These are phyloP conservation scores for Acer yangbiense DNA, from an alignment of 345 rosid species.

Conservation along the genomic window DNA sequence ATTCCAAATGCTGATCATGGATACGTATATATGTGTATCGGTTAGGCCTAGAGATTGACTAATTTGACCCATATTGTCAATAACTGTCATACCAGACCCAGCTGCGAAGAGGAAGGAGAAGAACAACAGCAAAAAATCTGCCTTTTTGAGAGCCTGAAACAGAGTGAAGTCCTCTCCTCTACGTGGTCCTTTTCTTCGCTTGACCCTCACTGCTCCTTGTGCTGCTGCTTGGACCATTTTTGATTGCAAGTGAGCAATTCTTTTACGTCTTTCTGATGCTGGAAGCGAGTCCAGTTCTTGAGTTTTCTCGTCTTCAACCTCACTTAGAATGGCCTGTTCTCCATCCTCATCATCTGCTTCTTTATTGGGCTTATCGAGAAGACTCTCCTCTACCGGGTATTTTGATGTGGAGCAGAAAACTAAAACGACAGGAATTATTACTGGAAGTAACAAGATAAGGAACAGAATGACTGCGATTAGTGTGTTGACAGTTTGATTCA, in stretches of 20 bases:
- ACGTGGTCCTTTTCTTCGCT: constrained; percentile 58
- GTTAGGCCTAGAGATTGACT: constrained; percentile 64
- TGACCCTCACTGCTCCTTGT: constrained; percentile 60
- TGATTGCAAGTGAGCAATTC: constrained; percentile 56
- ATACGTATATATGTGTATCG: constrained; percentile 63
- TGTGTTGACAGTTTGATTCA: constrained; percentile 42
- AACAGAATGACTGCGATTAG: constrained; percentile 50
- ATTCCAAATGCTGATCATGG: constrained; percentile 86
- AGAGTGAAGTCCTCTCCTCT: constrained; percentile 86
- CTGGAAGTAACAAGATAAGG: constrained; percentile 52
- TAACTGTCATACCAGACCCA: constrained; percentile 82
- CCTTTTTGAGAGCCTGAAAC: constrained; percentile 63
- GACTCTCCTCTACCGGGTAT: constrained; percentile 30
- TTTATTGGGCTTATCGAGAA: constrained; percentile 35
- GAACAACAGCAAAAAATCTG: constrained; percentile 78
- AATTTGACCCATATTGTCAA: constrained; percentile 89
- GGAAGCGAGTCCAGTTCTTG: constrained; percentile 58
- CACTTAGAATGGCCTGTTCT: constrained; percentile 58
- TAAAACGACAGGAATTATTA: constrained; percentile 53
- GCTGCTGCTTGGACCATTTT: constrained; percentile 66
- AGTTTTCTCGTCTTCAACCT: constrained; percentile 66
- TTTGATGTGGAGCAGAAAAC: constrained; percentile 32
- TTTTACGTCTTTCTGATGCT: constrained; percentile 45
- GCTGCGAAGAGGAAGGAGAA: constrained; percentile 67
- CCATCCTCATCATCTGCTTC: constrained; percentile 26